phyloP scores from a whole-genome alignment of 2,329 filamentous ascomycete genomes.

The Alternaria solani region DNA sequence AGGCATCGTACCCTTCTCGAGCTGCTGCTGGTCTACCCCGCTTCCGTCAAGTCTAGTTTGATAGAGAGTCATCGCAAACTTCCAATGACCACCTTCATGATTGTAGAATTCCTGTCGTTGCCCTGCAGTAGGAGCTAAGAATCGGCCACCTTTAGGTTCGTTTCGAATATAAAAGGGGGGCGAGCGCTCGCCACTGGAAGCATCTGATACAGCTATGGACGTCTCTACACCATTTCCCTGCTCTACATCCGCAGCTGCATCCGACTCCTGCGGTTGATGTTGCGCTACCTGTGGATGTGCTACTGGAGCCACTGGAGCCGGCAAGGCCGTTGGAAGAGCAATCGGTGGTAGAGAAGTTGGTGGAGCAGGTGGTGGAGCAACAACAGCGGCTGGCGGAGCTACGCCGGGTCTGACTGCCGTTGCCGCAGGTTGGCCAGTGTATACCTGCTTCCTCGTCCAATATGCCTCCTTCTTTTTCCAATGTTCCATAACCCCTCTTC shows the following conservation, averaged over 20 bases:
- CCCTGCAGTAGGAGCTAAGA: neutral
- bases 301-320: neutral
- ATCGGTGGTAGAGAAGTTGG: neutral
- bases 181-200: neutral
- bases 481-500: neutral
- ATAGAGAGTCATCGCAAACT: neutral
- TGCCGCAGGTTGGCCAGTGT: neutral
- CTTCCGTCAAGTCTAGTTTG: neutral
- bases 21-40: neutral
- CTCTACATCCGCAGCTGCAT: neutral
- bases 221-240: neutral
- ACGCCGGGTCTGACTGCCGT: neutral
- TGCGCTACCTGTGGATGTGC: neutral
- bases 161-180: neutral
- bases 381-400: no score
- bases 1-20: neutral
- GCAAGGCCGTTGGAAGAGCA: neutral
- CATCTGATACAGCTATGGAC: neutral
- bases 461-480: neutral
- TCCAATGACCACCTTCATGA: neutral
- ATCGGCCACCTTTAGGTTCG: fast-evolving
- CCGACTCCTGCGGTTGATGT: neutral
- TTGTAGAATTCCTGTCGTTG: neutral
- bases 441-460: neutral
- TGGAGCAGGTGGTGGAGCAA: no score